These are phyloP conservation scores for Flaveria sonorensis DNA, from an alignment of 129 eudicot genomes.

Conservation along the genomic window DNA sequence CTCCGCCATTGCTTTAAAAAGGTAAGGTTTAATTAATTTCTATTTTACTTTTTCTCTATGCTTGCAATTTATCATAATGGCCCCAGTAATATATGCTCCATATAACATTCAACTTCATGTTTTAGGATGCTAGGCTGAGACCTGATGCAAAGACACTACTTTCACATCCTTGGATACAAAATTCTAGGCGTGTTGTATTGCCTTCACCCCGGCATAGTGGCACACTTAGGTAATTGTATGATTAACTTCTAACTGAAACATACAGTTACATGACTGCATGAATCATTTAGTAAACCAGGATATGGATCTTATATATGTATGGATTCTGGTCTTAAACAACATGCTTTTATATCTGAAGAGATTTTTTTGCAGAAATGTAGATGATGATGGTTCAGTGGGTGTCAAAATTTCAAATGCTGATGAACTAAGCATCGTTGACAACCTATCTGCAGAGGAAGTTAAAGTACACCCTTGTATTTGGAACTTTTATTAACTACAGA, in stretches of 20 bases:
- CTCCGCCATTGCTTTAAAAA: constrained; percentile 91
- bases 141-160: constrained; percentile 97
- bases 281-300: neutral
- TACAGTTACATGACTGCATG: neutral
- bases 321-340: neutral
- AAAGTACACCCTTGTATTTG: constrained; percentile 35
- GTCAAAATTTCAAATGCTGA: constrained; percentile 50
- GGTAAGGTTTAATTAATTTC: constrained; percentile 49
- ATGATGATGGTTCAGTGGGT: constrained; percentile 60
- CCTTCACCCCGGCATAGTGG: constrained; percentile 83
- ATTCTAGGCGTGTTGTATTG: constrained; percentile 82
- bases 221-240: constrained; percentile 56
- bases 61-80: constrained; percentile 1
- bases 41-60: constrained; percentile 11
- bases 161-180: constrained; percentile 97
- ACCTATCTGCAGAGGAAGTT: constrained; percentile 50
- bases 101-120: constrained; percentile 28
- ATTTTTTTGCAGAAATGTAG: constrained; percentile 55
- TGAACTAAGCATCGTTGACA: constrained; percentile 46
- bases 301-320: neutral
- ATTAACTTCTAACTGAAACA: constrained; percentile 4
- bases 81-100: constrained; percentile 17
- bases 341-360: constrained; percentile 26
- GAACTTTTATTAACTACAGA: constrained; percentile 19
- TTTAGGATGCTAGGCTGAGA: constrained; percentile 94